Percentiles rank a stretch among this genome's conserved stretches.
phyloP scores from a whole-genome alignment of 108 stramenopile genomes.

The Fistulifera pelliculosa region DNA sequence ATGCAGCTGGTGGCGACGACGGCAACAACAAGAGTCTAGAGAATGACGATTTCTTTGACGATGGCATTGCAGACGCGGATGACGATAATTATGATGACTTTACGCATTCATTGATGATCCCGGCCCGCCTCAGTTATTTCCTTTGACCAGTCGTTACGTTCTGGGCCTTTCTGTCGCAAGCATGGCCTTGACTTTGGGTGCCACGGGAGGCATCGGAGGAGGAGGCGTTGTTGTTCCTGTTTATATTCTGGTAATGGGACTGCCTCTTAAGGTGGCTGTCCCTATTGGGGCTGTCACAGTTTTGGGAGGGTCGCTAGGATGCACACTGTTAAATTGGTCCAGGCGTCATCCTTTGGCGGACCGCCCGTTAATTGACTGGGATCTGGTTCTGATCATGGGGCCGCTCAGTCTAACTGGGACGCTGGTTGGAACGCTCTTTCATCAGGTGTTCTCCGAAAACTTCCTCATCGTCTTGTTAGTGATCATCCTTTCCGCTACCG shows the following conservation, averaged over 20 bases:
- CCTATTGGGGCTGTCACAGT: conserved; percentile 51
- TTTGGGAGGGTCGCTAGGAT: conserved; percentile 60
- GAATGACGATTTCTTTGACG: conserved; percentile 4
- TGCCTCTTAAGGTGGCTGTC: conserved; percentile 20
- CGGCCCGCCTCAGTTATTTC: conserved; percentile 18
- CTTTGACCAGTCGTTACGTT: conserved; percentile 44
- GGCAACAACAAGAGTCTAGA: background rate
- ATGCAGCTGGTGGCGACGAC: no score
- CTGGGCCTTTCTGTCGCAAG: conserved; percentile 66
- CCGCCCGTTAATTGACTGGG: conserved; percentile 90
- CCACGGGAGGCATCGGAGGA: conserved; percentile 89
- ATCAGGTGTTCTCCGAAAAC: conserved; percentile 45
- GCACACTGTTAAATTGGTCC: conserved; percentile 29
- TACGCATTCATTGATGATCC: conserved; percentile 13
- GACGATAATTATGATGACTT: conserved; percentile 13
- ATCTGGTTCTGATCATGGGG: conserved; percentile 87
- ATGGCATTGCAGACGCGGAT: conserved; percentile 2
- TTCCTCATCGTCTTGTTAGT: conserved; percentile 49
- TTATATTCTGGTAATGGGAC: conserved; percentile 36
- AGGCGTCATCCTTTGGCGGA: conserved; percentile 58
- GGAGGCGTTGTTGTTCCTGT: conserved; percentile 65
- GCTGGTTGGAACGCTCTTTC: conserved; percentile 65
- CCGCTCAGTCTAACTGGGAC: conserved; percentile 84
- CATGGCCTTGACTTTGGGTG: conserved; percentile 84
- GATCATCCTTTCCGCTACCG: conserved; percentile 34